Conservation (phyloP, 495 filamentous ascomycete genomes). For the Apodospora peruviana region DNA sequence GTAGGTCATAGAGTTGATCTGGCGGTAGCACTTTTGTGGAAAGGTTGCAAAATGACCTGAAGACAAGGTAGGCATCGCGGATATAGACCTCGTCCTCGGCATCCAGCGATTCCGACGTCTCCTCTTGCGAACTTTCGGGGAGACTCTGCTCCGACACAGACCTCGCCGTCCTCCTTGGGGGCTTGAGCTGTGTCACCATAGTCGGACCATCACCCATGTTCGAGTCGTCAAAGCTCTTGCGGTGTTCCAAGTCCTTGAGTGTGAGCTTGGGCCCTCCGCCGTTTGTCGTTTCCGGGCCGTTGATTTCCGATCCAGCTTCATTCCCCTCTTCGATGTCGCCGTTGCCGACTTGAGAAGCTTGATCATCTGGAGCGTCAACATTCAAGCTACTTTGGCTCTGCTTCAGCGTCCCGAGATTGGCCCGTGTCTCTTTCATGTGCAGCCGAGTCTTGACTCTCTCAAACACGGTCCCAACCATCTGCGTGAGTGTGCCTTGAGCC, state of each 20-base stretch:
- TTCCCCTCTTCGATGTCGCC: constrained; percentile 37
- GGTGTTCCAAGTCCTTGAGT: constrained; percentile 88
- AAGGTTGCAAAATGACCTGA: constrained; percentile 94
- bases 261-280: constrained; percentile 74
- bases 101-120: constrained; percentile 60
- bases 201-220: constrained; percentile 88
- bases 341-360: constrained; percentile 28
- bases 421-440: constrained; percentile 73
- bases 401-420: constrained; percentile 46
- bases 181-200: constrained; percentile 77
- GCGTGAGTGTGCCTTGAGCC: constrained; percentile 91
- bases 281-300: constrained; percentile 45
- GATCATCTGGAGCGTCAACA: constrained; percentile 36
- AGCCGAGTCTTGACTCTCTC: constrained; percentile 86
- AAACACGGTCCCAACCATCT: constrained; percentile 98
- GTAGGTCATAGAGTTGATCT: constrained; percentile 88
- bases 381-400: constrained; percentile 40
- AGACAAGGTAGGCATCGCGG: constrained; percentile 93
- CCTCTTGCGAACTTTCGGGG: constrained; percentile 41
- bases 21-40: constrained; percentile 84
- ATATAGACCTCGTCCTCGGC: constrained; percentile 96
- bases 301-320: constrained; percentile 46
- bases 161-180: constrained; percentile 45
- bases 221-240: constrained; percentile 89
- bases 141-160: constrained; percentile 52